Conservation (phyloP, 2,329 filamentous ascomycete species). For the Decorospora gaudefroyi region DNA sequence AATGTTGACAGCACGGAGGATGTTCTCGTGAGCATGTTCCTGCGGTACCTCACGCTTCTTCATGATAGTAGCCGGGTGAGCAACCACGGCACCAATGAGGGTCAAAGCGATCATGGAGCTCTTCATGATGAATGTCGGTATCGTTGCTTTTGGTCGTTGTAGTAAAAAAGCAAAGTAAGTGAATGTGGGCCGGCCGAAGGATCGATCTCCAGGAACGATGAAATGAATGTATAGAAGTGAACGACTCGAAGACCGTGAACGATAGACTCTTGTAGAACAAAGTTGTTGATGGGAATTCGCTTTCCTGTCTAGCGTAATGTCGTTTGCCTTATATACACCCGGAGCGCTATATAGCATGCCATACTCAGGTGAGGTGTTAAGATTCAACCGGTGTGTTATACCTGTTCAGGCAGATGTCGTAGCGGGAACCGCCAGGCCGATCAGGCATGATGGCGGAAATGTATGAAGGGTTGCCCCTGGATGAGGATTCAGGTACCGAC, state of each 20-base stretch:
- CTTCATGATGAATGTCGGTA: slow-evolving; percentile 38
- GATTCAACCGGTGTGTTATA: slow-evolving; percentile 20
- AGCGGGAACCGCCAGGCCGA: slow-evolving; percentile 14
- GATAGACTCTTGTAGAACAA: slow-evolving; percentile 33
- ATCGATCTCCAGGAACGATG: slow-evolving; percentile 48
- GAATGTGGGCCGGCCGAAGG: slow-evolving; percentile 44
- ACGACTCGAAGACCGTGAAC: slow-evolving; percentile 24
- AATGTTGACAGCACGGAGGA: slow-evolving; percentile 53
- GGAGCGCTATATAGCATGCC: slow-evolving; percentile 4
- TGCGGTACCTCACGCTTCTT: slow-evolving; percentile 59
- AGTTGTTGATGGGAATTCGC: slow-evolving; percentile 27
- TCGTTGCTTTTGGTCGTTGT: slow-evolving; percentile 8
- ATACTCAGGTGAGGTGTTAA: slow-evolving; percentile 21
- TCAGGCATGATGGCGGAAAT: slow-evolving; percentile 16
- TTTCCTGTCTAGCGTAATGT: slow-evolving; percentile 18
- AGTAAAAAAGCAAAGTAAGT: slow-evolving; percentile 4
- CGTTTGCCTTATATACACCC: slow-evolving; percentile 39
- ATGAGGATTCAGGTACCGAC: slow-evolving; percentile 12
- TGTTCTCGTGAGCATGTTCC: slow-evolving; percentile 60
- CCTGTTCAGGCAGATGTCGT: slow-evolving; percentile 17
- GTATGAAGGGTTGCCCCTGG: slow-evolving; percentile 37
- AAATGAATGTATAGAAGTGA: slow-evolving; percentile 37
- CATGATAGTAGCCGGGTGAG: slow-evolving; percentile 31
- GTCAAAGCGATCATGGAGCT: slow-evolving; percentile 38
- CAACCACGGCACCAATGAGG: slow-evolving; percentile 37